Evolutionary conservation across 306 rosid genomes (phyloP).

Genomic region (Lathyrus sativus): DNA sequence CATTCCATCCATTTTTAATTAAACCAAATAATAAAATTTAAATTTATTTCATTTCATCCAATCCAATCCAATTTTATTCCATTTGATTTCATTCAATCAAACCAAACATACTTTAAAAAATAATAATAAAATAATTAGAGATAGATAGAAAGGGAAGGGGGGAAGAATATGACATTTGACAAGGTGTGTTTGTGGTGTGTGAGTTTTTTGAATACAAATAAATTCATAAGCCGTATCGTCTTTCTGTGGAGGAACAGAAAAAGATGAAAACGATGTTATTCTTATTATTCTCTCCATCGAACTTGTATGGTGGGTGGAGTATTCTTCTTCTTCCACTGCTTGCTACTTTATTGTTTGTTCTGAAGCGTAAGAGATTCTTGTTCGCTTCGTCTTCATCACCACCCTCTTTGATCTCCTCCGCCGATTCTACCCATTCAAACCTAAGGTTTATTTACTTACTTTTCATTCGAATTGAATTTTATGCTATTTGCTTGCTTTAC

Average conservation of each 20-base stretch:
- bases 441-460: background rate
- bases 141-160: background rate
- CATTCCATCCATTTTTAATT: too few relatives aligned
- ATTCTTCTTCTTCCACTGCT: conserved; percentile 41
- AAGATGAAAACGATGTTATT: background rate
- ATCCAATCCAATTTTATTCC: too few relatives aligned
- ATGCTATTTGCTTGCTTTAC: too few relatives aligned
- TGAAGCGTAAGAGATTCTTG: conserved; percentile 44
- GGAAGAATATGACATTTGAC: background rate
- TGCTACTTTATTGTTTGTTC: conserved; percentile 38
- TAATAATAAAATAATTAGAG: background rate
- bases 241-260: background rate
- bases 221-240: too few relatives aligned
- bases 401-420: conserved; percentile 29
- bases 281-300: too few relatives aligned
- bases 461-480: too few relatives aligned
- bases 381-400: conserved; percentile 37
- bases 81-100: too few relatives aligned
- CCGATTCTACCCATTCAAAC: conserved; percentile 42
- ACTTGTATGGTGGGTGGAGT: background rate
- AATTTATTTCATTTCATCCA: too few relatives aligned
- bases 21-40: too few relatives aligned
- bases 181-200: background rate
- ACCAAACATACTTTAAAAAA: too few relatives aligned
- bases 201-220: background rate